Evolutionary conservation across 257 asterid genomes (phyloP).

Genomic region (Nicotiana tomentosiformis): DNA sequence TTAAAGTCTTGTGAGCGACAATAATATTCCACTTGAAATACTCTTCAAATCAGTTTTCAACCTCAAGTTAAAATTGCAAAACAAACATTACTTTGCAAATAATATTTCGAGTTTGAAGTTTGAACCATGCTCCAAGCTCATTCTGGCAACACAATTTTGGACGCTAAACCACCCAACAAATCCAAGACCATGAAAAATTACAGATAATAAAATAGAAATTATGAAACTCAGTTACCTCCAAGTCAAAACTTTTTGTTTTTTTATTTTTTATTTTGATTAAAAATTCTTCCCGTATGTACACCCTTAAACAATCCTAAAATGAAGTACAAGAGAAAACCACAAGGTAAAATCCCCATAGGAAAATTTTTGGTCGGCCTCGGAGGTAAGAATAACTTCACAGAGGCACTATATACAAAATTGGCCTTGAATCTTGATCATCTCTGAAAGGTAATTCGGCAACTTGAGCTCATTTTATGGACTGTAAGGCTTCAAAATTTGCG

Average conservation of each 20-base stretch:
- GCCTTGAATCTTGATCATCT: constrained; percentile 9
- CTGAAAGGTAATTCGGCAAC: neutral
- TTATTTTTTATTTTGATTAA: neutral
- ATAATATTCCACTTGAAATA: no score
- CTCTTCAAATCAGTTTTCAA: no score
- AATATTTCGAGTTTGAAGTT: no score
- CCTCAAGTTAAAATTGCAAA: no score
- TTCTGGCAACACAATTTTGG: neutral
- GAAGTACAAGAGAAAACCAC: neutral
- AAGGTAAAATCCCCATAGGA: neutral
- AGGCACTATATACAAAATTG: constrained; percentile 10
- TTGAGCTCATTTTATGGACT: constrained; percentile 10
- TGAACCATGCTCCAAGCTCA: neutral
- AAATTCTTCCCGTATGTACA: neutral
- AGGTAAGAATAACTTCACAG: constrained; percentile 9
- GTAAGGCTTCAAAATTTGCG: constrained; percentile 11
- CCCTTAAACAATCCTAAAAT: neutral
- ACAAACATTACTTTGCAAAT: no score
- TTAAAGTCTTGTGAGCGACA: no score
- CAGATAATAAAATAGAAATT: neutral
- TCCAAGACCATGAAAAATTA: neutral
- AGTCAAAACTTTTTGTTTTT: neutral
- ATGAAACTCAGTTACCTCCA: neutral
- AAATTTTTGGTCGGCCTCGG: constrained; percentile 8
- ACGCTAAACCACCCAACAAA: neutral